Base-by-base conservation (phyloP, 139 green algal genomes). In the Picochlorum costavermella region DNA sequence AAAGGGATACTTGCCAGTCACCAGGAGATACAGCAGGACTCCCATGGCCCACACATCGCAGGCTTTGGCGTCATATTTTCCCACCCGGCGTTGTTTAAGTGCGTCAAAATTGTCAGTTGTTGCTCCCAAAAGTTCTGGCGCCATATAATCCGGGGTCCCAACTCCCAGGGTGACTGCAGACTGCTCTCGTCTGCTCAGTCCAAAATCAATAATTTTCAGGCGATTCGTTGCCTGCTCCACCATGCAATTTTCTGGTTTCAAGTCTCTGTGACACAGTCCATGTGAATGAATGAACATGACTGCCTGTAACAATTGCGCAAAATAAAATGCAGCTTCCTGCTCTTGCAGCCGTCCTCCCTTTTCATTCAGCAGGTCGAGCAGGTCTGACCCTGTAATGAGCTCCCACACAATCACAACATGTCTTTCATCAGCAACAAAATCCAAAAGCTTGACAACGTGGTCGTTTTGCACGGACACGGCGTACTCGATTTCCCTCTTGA, bases 191-290 rank as follows among this genome's bases (percentile, higher is more conserved):
- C 90, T 91, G 53, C 62, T 74, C 25, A 95, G 72, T 14, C 88
- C 88, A 71, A 95, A 92, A 66, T 95, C 87, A 56, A 95, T 91
- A 33, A 94, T 69, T 68, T 84, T 84, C 17, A 88, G 23, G 5
- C 48, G 37, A 14, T 71, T 31, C 3, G 77, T 77, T 10, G 29
- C 61, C n/a, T 55, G 61, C 37, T 88, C 78, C 57, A 95, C 67
- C 73, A 92, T 85, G 63, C 66, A 83, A 67, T 94, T 93, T 67
- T 93, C 86, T 0, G 84, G 79, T 69, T 95, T 94, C 43, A 94
- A 65, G 67, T 94, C 86, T 4, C 87, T 71, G 75, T 95, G 87
- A 31, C 77, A 85, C 33, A 95, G 36, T 60, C 82, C 62, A 53
- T 80, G 68, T 10, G 68, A 65, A 61, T 94, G 86, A 67, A 94